Evolutionary conservation across 768 basidiomycete genomes (phyloP), one percentile per base, ranked within the genome.

Genomic region (Mycena maculata): DNA sequence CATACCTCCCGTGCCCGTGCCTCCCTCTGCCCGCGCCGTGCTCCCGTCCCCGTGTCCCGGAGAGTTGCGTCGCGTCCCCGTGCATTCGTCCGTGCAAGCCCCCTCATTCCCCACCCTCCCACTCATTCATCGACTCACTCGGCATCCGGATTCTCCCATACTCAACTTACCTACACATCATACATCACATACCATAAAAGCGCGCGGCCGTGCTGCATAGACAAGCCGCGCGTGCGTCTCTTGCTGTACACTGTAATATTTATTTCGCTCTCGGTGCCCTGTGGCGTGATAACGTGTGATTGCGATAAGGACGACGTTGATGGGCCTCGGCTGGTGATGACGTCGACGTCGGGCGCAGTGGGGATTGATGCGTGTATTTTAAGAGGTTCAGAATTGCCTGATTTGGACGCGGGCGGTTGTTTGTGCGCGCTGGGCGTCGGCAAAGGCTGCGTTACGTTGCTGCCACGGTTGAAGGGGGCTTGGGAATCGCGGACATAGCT

Each of bases 401-500:
- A 58, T 50, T 50, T 13, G 63, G 63, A 45, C 39, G 39, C 25
- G 55, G 38, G 55, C 54, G 63, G 45, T 64, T 64, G 54, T 39
- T 56, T 64, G 48, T 6, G 11, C 1, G 33, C 31, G 10, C 10
- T 33, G 13, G 52, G 22, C 36, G 41, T 42, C 9, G 7, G 41
- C 41, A 6, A 9, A 16, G 36, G 10, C 16, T 9, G 16, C 9
- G 9, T 16, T 42, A 16, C 41, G 13, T 42, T 15, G 36, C 16
- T 38, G 36, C 36, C 9, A 9, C 36, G 36, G 36, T 16, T 38
- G 36, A 38, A 16, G 36, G 16, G 16, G 36, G 36, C 36, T 38
- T 16, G 9, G 36, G 9, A 16, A 9, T 38, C 10, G 36, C 16
- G n/a, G n/a, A n/a, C n/a, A n/a, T n/a, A n/a, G n/a, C n/a, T n/a